Percentiles rank a stretch among this genome's conserved stretches.
Conservation (phyloP, 345 rosid species). For the Populus nigra region DNA sequence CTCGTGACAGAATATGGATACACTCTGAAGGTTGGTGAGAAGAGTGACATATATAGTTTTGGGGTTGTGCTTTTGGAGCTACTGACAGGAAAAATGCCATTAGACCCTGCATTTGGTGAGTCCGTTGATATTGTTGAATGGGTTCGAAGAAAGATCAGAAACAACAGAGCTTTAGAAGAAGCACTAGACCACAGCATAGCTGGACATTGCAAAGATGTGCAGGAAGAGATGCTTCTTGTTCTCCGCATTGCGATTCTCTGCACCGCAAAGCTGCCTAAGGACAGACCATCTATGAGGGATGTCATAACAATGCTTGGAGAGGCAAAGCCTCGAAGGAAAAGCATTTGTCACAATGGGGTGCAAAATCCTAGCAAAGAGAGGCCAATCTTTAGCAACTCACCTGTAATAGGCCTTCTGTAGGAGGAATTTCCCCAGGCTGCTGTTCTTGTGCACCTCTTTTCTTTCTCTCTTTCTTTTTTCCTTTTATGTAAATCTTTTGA, state of each 20-base stretch:
- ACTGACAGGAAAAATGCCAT: slow-evolving; percentile 74
- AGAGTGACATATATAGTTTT: slow-evolving; percentile 81
- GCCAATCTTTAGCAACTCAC: slow-evolving; percentile 58
- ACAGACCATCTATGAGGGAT: slow-evolving; percentile 83
- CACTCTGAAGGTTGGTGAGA: slow-evolving; percentile 76
- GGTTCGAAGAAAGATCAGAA: slow-evolving; percentile 52
- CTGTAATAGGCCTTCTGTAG: slow-evolving; percentile 55
- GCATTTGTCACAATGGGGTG: slow-evolving; percentile 44
- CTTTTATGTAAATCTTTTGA: too few relatives aligned
- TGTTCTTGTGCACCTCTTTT: neutral
- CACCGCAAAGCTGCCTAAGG: slow-evolving; percentile 77
- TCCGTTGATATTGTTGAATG: slow-evolving; percentile 67
- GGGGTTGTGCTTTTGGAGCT: slow-evolving; percentile 82
- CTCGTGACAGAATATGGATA: slow-evolving; percentile 71
- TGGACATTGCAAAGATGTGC: slow-evolving; percentile 70
- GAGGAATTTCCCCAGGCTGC: neutral
- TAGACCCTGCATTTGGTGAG: slow-evolving; percentile 76
- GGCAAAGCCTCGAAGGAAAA: slow-evolving; percentile 86
- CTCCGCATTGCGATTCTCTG: slow-evolving; percentile 70
- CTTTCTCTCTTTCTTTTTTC: too few relatives aligned
- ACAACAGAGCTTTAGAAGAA: slow-evolving; percentile 46
- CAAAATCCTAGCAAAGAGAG: slow-evolving; percentile 41
- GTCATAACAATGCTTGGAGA: slow-evolving; percentile 77
- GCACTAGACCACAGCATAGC: slow-evolving; percentile 68
- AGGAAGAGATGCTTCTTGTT: slow-evolving; percentile 81